Evolutionary conservation across 1,139 yeast species (phyloP), one percentile per base, ranked within the genome.

Genomic region (Pichia sp.): DNA sequence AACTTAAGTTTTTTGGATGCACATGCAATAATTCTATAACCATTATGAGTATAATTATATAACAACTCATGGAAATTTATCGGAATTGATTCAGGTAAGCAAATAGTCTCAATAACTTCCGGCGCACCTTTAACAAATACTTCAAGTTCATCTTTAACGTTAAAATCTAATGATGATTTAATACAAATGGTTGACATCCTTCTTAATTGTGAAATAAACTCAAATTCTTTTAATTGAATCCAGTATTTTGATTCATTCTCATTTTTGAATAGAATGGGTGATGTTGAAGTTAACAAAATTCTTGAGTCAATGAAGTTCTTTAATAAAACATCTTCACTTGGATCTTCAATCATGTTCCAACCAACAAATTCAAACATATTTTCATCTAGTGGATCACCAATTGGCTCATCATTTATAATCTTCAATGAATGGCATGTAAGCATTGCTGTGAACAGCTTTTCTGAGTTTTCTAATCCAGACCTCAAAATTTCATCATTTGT

Each of bases 111-210:
- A 76, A 92, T 86, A n/a, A 90, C 87, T 64, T 92, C 99, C 0
- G 99, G 99, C 0, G 99, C 98, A 45, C 99, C 99, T 63, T 92
- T 92, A 15, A 94, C 85, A 62, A 78, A 84, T 0, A 86, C 78
- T 48, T 59, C 53, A 50, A 54, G 42, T 42, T 53, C 47, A 43
- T 53, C 44, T 7, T 55, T 50, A 20, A 48, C 50, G 37, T 62
- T 64, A 9, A 72, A 67, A 15, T 24, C n/a, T 4, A n/a, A 22
- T 15, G 37, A 36, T 15, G 46, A 44, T 15, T 35, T 49, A 46
- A 74, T 74, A 20, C 81, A 79, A 49, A 89, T 65, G 0, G 89
- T 97, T 48, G 95, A 83, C 97, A 92, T 92, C 59, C 98, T 74
- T 64, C 98, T 80, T 53, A 94, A 69, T 36, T 82, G 77, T 0